These are phyloP conservation scores for Trametes elegans DNA, from an alignment of 768 basidiomycete genomes.

Conservation along the genomic window DNA sequence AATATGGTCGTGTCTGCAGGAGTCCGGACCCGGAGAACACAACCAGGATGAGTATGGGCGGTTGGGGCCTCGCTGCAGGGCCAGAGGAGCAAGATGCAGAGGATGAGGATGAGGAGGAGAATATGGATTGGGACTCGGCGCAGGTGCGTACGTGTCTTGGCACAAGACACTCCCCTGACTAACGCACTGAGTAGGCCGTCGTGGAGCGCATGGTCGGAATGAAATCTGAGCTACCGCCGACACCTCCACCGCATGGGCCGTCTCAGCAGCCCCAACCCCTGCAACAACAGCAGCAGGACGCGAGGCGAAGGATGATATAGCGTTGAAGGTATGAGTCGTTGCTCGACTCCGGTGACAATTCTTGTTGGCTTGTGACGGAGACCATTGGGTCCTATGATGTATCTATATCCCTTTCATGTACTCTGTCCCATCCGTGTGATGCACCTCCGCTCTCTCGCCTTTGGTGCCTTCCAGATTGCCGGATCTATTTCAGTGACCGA, in stretches of 20 bases:
- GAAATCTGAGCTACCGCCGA: conserved; percentile 12
- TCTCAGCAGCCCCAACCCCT: too few relatives aligned
- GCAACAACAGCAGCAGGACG: too few relatives aligned
- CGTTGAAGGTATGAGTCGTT: too few relatives aligned
- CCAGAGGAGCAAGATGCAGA: conserved; percentile 42
- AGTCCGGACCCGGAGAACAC: conserved; percentile 50
- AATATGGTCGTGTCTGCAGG: conserved; percentile 30
- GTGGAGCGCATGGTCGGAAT: conserved; percentile 35
- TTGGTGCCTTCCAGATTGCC: too few relatives aligned
- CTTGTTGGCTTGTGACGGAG: too few relatives aligned
- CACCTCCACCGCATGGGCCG: not conserved
- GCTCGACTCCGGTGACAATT: too few relatives aligned
- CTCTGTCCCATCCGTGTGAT: too few relatives aligned
- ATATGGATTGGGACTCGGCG: conserved; percentile 66
- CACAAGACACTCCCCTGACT: not conserved
- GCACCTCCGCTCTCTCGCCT: too few relatives aligned
- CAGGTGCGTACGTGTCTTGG: conserved; percentile 42
- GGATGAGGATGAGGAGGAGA: conserved; percentile 57
- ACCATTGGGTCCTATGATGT: too few relatives aligned
- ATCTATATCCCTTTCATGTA: too few relatives aligned
- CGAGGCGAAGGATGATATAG: too few relatives aligned
- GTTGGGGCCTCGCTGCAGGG: conserved; percentile 71
- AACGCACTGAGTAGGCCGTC: conserved; percentile 21
- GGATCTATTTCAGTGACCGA: too few relatives aligned
- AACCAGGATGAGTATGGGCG: conserved; percentile 52